Evolutionary conservation across 768 basidiomycete genomes (phyloP).

Genomic region (Gelatoporia subvermispora): DNA sequence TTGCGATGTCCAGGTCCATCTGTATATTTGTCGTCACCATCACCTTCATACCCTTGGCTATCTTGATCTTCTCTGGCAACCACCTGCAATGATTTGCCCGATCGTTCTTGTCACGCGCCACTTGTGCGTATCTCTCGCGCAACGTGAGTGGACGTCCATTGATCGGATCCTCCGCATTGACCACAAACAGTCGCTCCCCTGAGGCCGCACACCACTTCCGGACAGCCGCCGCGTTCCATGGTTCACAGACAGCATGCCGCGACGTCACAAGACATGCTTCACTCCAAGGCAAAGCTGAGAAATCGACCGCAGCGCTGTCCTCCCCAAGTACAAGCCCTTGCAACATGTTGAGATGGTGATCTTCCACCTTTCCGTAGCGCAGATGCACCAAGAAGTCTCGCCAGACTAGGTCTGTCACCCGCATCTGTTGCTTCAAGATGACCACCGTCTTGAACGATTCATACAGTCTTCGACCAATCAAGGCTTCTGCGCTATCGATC

Average conservation of each 20-base stretch:
- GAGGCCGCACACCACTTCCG: slow-evolving; percentile 17
- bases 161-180: slow-evolving; percentile 26
- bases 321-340: slow-evolving; percentile 14
- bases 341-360: slow-evolving; percentile 26
- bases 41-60: slow-evolving; percentile 32
- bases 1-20: slow-evolving; percentile 37
- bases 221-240: slow-evolving; percentile 31
- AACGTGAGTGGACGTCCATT: slow-evolving; percentile 7
- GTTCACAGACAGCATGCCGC: slow-evolving; percentile 27
- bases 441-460: slow-evolving; percentile 25
- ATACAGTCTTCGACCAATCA: slow-evolving; percentile 6
- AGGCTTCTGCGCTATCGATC: background rate
- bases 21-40: slow-evolving; percentile 36
- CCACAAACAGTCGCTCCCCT: slow-evolving; percentile 21
- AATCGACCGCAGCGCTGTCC: slow-evolving; percentile 18
- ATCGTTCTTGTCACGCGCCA: no score
- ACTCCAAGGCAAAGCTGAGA: slow-evolving; percentile 25
- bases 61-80: slow-evolving; percentile 15
- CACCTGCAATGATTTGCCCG: background rate
- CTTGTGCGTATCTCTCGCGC: slow-evolving; percentile 5
- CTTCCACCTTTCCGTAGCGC: slow-evolving; percentile 20
- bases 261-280: slow-evolving; percentile 33
- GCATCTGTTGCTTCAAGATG: slow-evolving; percentile 31
- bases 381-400: slow-evolving; percentile 24
- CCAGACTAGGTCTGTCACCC: slow-evolving; percentile 29